Evolutionary conservation across 2,329 filamentous ascomycete genomes (phyloP), one percentile per base, ranked within the genome.

Genomic region (Lecanosticta acicola): DNA sequence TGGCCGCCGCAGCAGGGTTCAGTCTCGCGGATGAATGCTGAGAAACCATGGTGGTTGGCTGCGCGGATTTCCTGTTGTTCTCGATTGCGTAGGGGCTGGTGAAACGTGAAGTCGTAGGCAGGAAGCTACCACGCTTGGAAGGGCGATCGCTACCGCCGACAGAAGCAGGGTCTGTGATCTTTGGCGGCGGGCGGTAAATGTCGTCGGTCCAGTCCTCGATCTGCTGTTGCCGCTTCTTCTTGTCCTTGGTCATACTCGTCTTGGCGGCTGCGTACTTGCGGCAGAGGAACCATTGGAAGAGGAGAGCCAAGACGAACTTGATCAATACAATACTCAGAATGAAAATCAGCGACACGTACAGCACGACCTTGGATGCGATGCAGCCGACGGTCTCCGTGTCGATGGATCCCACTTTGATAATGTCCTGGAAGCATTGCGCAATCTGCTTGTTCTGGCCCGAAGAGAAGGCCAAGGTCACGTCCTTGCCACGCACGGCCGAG

Each of bases 131-230:
- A 55, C 91, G 84, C 72, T 91, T 95, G 77, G 78, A 88, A 45
- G 73, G 76, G 42, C 85, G 79, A 53, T 91, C 88, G 49, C 81
- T 77, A 80, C 84, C 43, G 45, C 49, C 51, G 24, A 45, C 50
- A 8, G 58, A 59, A 48, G 80, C 78, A 34, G 84, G 72, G 59
- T 95, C 93, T 3, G 84, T 79, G 53, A 96, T 75, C 55, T 89
- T 85, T 44, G 85, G 83, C 18, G 89, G 88, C 3, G 91, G 86
- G 35, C 89, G 85, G 68, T 98, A 97, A 59, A 98, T 98, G 62
- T 98, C 93, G 55, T 97, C 87, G 11, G 84, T 85, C 93, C 93
- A 98, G 60, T 96, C 91, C 67, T 98, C 93, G 55, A 98, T 98
- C 70, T 97, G 89, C 58, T 85, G 82, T 57, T 90, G 85, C 48